These are phyloP conservation scores for Fusarium mangiferae DNA, from an alignment of 2,329 filamentous ascomycete species.

Conservation along the genomic window DNA sequence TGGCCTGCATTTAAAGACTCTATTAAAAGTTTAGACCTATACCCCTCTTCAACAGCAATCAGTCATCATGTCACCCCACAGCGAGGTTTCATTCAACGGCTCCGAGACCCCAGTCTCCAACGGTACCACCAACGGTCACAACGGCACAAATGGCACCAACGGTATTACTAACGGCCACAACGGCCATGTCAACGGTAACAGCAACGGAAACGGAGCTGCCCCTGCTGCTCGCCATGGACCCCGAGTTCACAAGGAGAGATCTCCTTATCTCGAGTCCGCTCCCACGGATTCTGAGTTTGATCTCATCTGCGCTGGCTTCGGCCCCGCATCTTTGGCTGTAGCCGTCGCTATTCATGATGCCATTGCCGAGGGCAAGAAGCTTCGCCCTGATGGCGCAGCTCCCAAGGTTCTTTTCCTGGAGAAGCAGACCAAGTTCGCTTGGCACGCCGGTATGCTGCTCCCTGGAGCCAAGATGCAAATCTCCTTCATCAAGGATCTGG, in stretches of 20 bases:
- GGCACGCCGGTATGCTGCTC: constrained; percentile 96
- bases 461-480: constrained; percentile 97
- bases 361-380: constrained; percentile 61
- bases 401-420: constrained; percentile 90
- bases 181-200: constrained; percentile 25
- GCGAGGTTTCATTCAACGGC: constrained; percentile 47
- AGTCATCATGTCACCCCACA: constrained; percentile 50
- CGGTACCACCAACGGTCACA: constrained; percentile 26
- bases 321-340: constrained; percentile 88
- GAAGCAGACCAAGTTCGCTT: constrained; percentile 83
- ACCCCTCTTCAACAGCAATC: constrained; percentile 15
- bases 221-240: constrained; percentile 31
- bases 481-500: constrained; percentile 95
- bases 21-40: constrained; percentile 10
- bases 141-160: constrained; percentile 19
- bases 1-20: background rate
- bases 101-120: constrained; percentile 38
- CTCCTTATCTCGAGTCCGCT: constrained; percentile 38
- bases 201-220: constrained; percentile 39
- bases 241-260: constrained; percentile 39
- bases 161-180: constrained; percentile 16
- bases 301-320: constrained; percentile 90
- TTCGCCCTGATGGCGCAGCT: constrained; percentile 53
- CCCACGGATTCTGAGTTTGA: constrained; percentile 76
- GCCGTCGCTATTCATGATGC: constrained; percentile 89